Evolutionary conservation across 768 basidiomycete species (phyloP), one percentile per base, ranked within the genome.

Genomic region (Russula griseocarnosa): DNA sequence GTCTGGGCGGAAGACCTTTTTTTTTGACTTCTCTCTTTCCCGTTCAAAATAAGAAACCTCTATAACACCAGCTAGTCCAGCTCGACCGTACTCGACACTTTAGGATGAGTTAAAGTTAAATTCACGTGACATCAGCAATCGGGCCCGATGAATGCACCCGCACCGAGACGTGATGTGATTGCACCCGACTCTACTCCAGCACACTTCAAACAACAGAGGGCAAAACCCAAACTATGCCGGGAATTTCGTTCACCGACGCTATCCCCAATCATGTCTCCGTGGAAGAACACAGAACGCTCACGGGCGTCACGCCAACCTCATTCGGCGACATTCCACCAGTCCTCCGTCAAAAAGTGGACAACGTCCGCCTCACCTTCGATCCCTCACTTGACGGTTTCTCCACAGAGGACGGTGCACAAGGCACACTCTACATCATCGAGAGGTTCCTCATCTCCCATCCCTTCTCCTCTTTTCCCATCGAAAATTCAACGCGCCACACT

Each of bases 241-340:
- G 69, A n/a, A 57, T 76, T 40, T 68, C 72, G 28, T 58, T 79
- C 66, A 77, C 83, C 68, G 69, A 73, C 34, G 26, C 74, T 13
- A 58, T 82, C 3, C 84, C 86, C 0, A 66, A 67, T 3, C 82
- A 76, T 51, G 75, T 85, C 44, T 77, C 85, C 1, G 75, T 78
- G 10, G 90, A 92, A 56, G 87, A 93, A 68, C 88, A 93, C 75
- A 76, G 77, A 34, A 72, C 74, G 3, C 71, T 94, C 38, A 80
- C 87, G 7, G 83, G 82, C n/a, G 86, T 88, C 1, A 98, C 96
- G 0, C 96, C 96, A 1, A 71, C 79, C 1, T 91, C 92, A 0
- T 97, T 98, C 76, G 79, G 75, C 65, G 87, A 90, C 69, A 94
- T 98, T 62, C 92, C 89, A 1, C 87, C 95, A 1, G 79, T 94